These are phyloP conservation scores for Saccharomycopsis selenospora DNA, from an alignment of 805 yeast genomes.

Conservation along the genomic window DNA sequence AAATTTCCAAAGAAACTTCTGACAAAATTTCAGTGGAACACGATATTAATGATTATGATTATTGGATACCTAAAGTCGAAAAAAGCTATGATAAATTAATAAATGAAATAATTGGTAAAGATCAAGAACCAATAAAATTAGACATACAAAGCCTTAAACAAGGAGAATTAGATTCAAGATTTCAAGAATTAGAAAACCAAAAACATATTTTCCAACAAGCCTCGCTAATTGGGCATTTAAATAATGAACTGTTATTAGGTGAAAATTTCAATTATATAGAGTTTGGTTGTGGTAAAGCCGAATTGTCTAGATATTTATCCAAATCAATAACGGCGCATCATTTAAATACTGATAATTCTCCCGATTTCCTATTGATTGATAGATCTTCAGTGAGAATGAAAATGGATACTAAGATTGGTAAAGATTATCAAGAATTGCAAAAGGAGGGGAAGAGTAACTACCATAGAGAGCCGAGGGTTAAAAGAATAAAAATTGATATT, in stretches of 20 bases:
- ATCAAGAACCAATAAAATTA: constrained; percentile 26
- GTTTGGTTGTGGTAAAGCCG: constrained; percentile 91
- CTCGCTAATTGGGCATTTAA: constrained; percentile 65
- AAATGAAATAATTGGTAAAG: constrained; percentile 23
- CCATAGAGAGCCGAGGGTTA: constrained; percentile 26
- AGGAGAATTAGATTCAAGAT: constrained; percentile 32
- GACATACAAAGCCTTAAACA: constrained; percentile 26
- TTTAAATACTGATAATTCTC: constrained; percentile 19
- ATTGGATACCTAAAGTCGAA: constrained; percentile 32
- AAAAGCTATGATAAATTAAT: constrained; percentile 29
- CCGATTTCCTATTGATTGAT: constrained; percentile 57
- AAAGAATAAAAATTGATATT: constrained; percentile 66
- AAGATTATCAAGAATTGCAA: constrained; percentile 38
- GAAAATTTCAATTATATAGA: constrained; percentile 44
- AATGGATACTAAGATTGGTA: constrained; percentile 58
- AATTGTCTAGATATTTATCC: constrained; percentile 59
- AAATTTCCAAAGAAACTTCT: not conserved
- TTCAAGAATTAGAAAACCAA: constrained; percentile 43
- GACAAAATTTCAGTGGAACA: constrained; percentile 5
- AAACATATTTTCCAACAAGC: constrained; percentile 83
- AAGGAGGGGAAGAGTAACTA: constrained; percentile 13
- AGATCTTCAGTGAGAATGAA: constrained; percentile 74
- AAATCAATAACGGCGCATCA: constrained; percentile 26
- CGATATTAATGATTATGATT: constrained; percentile 22
- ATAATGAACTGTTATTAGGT: constrained; percentile 33